These are phyloP conservation scores for Tulasnella sp. DNA, from an alignment of 768 basidiomycete species.

Conservation along the genomic window DNA sequence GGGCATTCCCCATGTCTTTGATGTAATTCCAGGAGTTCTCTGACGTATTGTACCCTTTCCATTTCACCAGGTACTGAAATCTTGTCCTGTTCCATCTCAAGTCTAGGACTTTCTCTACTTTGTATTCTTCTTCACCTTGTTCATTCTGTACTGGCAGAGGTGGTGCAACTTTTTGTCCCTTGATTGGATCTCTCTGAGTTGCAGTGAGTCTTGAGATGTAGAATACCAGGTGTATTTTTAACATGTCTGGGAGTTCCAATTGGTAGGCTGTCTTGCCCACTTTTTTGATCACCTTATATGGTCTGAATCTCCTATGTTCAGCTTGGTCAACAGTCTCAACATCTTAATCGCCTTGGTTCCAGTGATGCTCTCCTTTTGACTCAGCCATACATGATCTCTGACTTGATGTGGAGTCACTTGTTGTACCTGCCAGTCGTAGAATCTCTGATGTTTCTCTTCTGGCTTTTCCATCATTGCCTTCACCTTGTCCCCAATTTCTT, in stretches of 20 bases:
- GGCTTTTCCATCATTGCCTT: background rate
- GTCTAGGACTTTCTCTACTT: background rate
- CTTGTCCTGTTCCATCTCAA: background rate
- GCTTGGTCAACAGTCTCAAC: too few relatives aligned
- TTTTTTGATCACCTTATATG: too few relatives aligned
- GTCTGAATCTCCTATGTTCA: too few relatives aligned
- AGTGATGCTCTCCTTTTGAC: too few relatives aligned
- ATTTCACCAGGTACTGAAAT: slow-evolving; percentile 1
- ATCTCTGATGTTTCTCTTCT: background rate
- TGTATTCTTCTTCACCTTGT: background rate
- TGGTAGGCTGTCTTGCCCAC: background rate
- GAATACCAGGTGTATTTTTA: background rate
- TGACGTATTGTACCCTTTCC: background rate
- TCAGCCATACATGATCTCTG: too few relatives aligned
- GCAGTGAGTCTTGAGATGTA: background rate
- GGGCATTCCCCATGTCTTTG: too few relatives aligned
- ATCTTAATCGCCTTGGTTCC: too few relatives aligned
- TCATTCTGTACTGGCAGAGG: background rate
- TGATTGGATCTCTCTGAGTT: too few relatives aligned
- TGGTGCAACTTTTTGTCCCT: too few relatives aligned
- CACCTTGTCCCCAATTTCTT: background rate
- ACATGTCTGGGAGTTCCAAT: background rate
- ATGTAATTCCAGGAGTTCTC: too few relatives aligned
- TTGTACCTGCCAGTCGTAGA: background rate
- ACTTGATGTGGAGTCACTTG: too few relatives aligned